Conservation (phyloP, 2,329 filamentous ascomycete genomes). For the Xylariaceae sp. region DNA sequence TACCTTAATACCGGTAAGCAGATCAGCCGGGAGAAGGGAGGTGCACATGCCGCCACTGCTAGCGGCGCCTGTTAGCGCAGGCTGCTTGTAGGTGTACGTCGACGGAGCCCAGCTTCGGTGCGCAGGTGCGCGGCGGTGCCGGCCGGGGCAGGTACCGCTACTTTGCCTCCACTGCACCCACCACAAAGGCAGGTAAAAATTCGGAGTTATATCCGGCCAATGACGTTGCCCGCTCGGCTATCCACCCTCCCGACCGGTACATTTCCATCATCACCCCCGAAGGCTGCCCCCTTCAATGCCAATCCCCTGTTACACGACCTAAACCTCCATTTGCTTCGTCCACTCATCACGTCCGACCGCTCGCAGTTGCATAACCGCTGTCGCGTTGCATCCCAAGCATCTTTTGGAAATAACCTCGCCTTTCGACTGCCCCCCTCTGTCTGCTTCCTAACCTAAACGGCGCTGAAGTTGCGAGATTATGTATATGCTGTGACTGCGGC, state of each 20-base stretch:
- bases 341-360: constrained; percentile 15
- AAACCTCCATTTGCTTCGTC: neutral
- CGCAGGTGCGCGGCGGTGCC: no score
- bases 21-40: no score
- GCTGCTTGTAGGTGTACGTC: no score
- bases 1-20: no score
- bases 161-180: neutral
- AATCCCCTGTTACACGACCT: constrained; percentile 9
- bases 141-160: neutral
- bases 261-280: constrained; percentile 16
- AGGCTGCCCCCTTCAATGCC: neutral
- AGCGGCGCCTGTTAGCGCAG: no score
- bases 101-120: no score
- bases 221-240: constrained; percentile 25
- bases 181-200: constrained; percentile 17
- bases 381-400: constrained; percentile 10
- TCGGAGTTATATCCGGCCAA: constrained; percentile 23
- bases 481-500: constrained; percentile 13
- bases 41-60: no score
- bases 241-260: constrained; percentile 31
- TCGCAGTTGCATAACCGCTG: constrained; percentile 22
- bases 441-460: constrained; percentile 1
- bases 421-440: neutral
- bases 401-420: neutral
- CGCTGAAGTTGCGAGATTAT: constrained; percentile 13